Conservation (phyloP, 2,329 filamentous ascomycete species). For the Penicillium digitatum region DNA sequence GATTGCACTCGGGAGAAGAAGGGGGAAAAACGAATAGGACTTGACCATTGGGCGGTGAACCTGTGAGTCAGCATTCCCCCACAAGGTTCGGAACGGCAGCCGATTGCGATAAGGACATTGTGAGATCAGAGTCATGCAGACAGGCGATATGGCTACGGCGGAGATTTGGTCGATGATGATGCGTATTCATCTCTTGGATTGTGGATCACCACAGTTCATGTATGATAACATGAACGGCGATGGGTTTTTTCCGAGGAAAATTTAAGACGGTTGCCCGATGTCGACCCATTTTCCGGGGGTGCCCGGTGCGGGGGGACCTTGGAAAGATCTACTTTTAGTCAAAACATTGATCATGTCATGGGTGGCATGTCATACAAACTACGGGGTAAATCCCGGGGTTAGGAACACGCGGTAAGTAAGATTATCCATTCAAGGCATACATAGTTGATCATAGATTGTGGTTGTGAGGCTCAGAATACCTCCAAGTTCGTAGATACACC, state of each 20-base stretch:
- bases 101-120: conserved; percentile 1
- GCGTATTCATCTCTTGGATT: not conserved
- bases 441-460: conserved; percentile 7
- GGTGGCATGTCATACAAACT: not conserved
- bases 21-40: conserved; percentile 10
- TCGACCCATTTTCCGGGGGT: not conserved
- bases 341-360: not conserved
- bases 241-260: conserved; percentile 4
- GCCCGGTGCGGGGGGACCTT: conserved; percentile 1
- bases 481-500: conserved; percentile 7
- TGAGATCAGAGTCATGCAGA: not conserved
- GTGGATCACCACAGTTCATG: not conserved
- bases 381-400: not conserved
- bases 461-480: conserved; percentile 5
- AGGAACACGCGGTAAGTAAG: not conserved
- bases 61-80: conserved; percentile 22
- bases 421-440: conserved; percentile 9
- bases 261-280: not conserved
- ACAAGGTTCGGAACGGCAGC: not conserved
- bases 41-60: conserved; percentile 21
- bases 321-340: not conserved
- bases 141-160: not conserved
- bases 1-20: conserved; percentile 7
- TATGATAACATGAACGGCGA: not conserved
- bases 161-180: not conserved